phyloP scores from a whole-genome alignment of 208 protist species.

The Leishmania aethiopica region DNA sequence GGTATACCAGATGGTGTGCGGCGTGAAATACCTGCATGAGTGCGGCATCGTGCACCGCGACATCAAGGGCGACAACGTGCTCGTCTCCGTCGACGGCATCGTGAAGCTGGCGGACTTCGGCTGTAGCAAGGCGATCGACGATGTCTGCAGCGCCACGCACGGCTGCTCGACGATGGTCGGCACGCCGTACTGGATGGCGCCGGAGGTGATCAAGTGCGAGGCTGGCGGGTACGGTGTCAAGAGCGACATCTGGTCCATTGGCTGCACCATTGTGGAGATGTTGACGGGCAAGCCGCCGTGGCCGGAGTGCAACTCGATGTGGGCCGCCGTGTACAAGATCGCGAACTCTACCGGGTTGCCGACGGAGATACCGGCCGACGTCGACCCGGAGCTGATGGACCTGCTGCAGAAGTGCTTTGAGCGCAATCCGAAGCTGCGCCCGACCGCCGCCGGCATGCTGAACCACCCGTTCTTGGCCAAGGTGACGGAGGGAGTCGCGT shows the following conservation, averaged over 20 bases:
- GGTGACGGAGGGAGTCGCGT: conserved; percentile 13
- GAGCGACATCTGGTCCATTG: conserved; percentile 95
- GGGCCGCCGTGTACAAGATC: conserved; percentile 89
- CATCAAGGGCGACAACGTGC: conserved; percentile 92
- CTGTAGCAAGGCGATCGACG: conserved; percentile 87
- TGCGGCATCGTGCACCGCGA: conserved; percentile 91
- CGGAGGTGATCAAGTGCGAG: conserved; percentile 91
- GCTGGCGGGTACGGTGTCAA: conserved; percentile 89
- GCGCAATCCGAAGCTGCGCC: conserved; percentile 73
- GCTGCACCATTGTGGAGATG: conserved; percentile 95
- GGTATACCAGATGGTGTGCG: conserved; percentile 90
- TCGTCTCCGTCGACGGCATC: conserved; percentile 84
- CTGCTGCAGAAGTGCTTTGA: conserved; percentile 82
- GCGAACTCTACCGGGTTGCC: conserved; percentile 82
- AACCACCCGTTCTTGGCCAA: conserved; percentile 70
- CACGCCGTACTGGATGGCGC: conserved; percentile 94
- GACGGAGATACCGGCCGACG: conserved; percentile 79
- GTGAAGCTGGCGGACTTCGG: conserved; percentile 94
- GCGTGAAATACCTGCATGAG: conserved; percentile 90
- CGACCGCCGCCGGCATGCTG: conserved; percentile 67
- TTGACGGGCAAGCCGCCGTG: conserved; percentile 90
- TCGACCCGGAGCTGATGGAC: conserved; percentile 78
- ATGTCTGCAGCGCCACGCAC: conserved; percentile 81
- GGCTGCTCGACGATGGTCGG: conserved; percentile 85
- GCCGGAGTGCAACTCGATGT: conserved; percentile 90